These are phyloP conservation scores for Vigna mungo DNA, from an alignment of 306 rosid genomes.

Conservation along the genomic window DNA sequence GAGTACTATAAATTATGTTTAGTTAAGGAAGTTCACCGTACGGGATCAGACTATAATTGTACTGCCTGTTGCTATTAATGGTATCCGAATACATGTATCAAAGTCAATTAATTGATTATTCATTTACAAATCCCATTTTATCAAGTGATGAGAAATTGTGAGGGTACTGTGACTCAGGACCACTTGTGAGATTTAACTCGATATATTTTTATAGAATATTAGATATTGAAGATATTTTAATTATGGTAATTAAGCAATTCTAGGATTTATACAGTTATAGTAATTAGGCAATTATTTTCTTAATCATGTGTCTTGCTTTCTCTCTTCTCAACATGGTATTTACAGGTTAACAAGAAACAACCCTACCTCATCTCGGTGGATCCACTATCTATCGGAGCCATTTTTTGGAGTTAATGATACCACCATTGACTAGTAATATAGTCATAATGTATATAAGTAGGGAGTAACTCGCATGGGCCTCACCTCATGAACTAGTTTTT, in stretches of 20 bases:
- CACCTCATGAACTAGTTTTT: neutral
- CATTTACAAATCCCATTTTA: neutral
- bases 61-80: constrained; percentile 14
- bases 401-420: neutral
- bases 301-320: too few relatives aligned
- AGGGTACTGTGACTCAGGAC: constrained; percentile 22
- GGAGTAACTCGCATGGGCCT: neutral
- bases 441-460: neutral
- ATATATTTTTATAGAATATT: neutral
- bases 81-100: constrained; percentile 26
- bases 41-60: constrained; percentile 35
- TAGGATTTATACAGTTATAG: neutral
- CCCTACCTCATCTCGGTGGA: neutral
- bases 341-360: neutral
- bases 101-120: constrained; percentile 34
- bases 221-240: neutral
- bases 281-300: neutral
- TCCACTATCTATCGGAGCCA: neutral
- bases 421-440: neutral
- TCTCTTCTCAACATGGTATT: neutral
- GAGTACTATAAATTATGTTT: constrained; percentile 28
- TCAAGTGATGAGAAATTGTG: constrained; percentile 6
- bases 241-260: neutral
- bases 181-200: constrained; percentile 34
- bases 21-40: constrained; percentile 33